Evolutionary conservation across 345 rosid species (phyloP).

Genomic region (Draba incana): DNA sequence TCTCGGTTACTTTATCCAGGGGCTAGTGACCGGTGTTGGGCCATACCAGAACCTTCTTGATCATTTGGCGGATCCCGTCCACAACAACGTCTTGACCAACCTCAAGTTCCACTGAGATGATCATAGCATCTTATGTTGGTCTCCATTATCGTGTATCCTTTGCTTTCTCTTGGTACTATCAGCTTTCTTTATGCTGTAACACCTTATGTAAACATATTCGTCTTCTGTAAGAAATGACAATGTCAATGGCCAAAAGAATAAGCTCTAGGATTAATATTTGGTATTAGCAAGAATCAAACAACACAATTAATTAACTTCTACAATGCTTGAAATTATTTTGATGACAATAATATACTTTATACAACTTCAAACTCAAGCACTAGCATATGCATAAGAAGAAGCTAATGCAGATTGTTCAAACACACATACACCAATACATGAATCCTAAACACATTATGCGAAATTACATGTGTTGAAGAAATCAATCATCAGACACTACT

Average conservation of each 20-base stretch:
- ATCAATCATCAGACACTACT: not conserved
- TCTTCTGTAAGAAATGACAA: constrained; percentile 48
- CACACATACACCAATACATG: not conserved
- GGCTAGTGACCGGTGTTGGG: constrained; percentile 84
- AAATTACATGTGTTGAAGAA: not conserved
- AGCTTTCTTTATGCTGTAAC: constrained; percentile 40
- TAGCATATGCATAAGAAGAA: no score
- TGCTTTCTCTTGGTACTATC: constrained; percentile 27
- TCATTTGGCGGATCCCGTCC: constrained; percentile 90
- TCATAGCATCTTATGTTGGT: constrained; percentile 14
- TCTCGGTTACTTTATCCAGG: constrained; percentile 79
- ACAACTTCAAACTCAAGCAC: no score
- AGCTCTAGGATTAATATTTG: constrained; percentile 30
- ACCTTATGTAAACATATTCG: constrained; percentile 55
- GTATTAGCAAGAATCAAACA: not conserved
- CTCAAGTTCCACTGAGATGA: constrained; percentile 81
- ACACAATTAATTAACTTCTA: not conserved
- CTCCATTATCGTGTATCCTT: constrained; percentile 21
- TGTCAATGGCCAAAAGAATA: constrained; percentile 32
- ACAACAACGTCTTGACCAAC: constrained; percentile 93
- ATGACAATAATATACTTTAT: no score
- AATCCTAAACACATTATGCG: no score
- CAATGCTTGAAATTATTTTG: no score
- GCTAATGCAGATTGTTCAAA: not conserved
- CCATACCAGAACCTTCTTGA: constrained; percentile 96